Evolutionary conservation across 352 stramenopile species (phyloP), one percentile per base, ranked within the genome.

Genomic region (Phytophthora cactorum): DNA sequence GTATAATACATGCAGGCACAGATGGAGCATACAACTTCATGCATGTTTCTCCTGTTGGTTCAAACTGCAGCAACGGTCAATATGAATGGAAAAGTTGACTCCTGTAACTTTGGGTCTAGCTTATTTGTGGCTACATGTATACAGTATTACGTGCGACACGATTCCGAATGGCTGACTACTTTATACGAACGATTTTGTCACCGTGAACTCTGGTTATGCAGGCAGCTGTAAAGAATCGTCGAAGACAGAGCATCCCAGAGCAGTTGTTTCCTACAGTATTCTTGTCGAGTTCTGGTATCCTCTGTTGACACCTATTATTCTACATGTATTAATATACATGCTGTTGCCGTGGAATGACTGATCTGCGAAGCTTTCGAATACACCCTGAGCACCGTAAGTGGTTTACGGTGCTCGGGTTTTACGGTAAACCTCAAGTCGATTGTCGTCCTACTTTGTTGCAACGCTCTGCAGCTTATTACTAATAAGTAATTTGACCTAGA

Each of bases 151-250:
- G 36, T n/a, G 4, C 4, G 36, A 4, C 12, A 43, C 36, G 11
- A n/a, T 17, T 43, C 36, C 7, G 29, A 34, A 34, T 34, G 29
- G 4, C 7, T 34, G 2, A 34, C 4, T 34, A 34, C 29, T 7
- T 17, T 38, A 17, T 43, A 43, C 41, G 41, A 15, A 28, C 15
- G 41, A 47, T 47, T 47, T 47, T 47, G 41, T 47, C 41, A 47
- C 41, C 15, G 41, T 47, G 41, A 27, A 27, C n/a, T n/a, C 15
- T 47, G n/a, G 41, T 47, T 47, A 15, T 47, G 11, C 11, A 47
- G 41, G 27, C 41, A 47, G 41, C 15, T 45, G 39, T 45, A 47
- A 27, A 27, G 15, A 47, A 47, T 41, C 36, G 36, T 41, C 36
- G 10, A 41, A 41, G 10, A 41, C 7, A 15, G 41, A 28, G n/a